A percentile compares a stretch with the other conserved stretches of the same genome.
These are phyloP conservation scores for Litchi chinensis DNA, from an alignment of 345 rosid species.

Conservation along the genomic window DNA sequence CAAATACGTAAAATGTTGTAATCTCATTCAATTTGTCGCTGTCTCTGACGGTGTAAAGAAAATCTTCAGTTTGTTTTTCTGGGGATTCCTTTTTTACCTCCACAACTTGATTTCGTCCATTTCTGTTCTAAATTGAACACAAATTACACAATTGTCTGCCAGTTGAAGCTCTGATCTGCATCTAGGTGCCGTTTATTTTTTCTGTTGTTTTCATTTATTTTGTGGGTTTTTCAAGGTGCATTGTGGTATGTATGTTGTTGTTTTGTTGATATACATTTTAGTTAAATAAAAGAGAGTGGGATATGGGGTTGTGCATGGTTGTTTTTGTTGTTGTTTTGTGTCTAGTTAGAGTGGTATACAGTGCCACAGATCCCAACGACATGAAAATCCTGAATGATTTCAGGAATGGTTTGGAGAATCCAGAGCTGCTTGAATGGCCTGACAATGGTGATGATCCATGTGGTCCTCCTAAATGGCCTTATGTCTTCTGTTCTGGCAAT, in stretches of 20 bases:
- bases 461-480: conserved; percentile 58
- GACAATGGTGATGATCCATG: conserved; percentile 46
- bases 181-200: conserved; percentile 2
- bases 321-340: conserved; percentile 19
- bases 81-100: background rate
- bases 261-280: background rate
- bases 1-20: too few species aligned
- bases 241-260: conserved; percentile 2
- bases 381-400: conserved; percentile 48
- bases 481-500: conserved; percentile 46
- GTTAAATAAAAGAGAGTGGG: too few species aligned
- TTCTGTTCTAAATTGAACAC: too few species aligned
- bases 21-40: background rate
- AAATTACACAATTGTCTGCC: background rate
- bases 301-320: conserved; percentile 5
- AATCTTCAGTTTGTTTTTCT: background rate
- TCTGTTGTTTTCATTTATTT: background rate
- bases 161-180: background rate
- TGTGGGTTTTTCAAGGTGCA: conserved; percentile 26
- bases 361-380: conserved; percentile 48
- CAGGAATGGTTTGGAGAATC: conserved; percentile 49
- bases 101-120: too few species aligned
- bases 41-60: background rate
- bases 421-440: conserved; percentile 59
- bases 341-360: conserved; percentile 22